Percentiles rank a stretch among this genome's conserved stretches.
Evolutionary conservation across 768 basidiomycete species (phyloP).

Genomic region (Fomitopsis serialis): DNA sequence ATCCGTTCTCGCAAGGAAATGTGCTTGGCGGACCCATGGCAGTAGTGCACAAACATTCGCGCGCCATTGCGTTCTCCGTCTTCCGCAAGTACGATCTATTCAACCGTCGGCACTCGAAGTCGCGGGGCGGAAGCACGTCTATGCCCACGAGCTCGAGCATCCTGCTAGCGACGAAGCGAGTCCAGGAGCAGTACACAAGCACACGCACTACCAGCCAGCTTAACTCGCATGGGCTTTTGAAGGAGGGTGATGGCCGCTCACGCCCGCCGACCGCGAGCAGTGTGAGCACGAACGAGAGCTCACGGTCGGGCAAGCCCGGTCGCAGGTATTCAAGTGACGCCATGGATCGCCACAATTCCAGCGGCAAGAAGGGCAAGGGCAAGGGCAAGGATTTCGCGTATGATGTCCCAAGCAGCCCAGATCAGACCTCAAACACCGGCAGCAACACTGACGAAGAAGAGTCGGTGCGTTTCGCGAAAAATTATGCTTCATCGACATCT

Average conservation of each 20-base stretch:
- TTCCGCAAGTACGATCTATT: constrained; percentile 52
- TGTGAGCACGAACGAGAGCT: constrained; percentile 23
- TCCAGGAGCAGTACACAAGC: constrained; percentile 76
- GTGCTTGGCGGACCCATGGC: constrained; percentile 51
- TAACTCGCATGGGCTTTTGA: constrained; percentile 61
- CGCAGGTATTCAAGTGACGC: constrained; percentile 17
- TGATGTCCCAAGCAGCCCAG: constrained; percentile 1
- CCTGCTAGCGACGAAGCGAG: constrained; percentile 64
- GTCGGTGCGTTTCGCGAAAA: constrained; percentile 3
- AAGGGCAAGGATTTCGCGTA: constrained; percentile 16
- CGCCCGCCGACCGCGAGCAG: constrained; percentile 2
- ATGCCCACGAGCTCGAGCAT: constrained; percentile 32
- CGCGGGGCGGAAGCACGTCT: constrained; percentile 12
- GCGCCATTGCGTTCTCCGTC: constrained; percentile 73
- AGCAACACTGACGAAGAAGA: constrained; percentile 10
- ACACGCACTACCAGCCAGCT: constrained; percentile 68
- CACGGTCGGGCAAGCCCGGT: constrained; percentile 4
- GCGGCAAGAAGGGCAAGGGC: constrained; percentile 24
- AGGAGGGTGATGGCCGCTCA: constrained; percentile 26
- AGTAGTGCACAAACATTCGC: constrained; percentile 79
- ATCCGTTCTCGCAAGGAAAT: constrained; percentile 38
- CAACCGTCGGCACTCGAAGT: constrained; percentile 10
- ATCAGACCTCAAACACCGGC: constrained; percentile 14
- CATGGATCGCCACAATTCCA: constrained; percentile 23
- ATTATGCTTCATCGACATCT: constrained; percentile 3